phyloP scores from a whole-genome alignment of 495 filamentous ascomycete species.

The Xylaria nigripes region DNA sequence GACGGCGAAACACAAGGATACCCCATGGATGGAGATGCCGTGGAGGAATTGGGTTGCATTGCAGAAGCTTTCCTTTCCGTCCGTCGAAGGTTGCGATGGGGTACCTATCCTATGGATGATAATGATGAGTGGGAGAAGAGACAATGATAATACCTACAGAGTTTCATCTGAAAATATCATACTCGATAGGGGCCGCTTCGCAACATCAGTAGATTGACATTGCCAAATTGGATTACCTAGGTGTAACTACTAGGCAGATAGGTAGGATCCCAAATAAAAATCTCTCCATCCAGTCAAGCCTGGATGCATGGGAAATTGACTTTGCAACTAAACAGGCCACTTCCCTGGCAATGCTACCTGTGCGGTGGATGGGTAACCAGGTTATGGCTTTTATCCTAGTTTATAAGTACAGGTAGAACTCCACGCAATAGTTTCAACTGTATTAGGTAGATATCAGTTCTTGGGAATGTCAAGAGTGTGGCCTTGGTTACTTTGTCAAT shows the following conservation, averaged over 20 bases:
- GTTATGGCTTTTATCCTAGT: no score
- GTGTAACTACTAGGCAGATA: not conserved
- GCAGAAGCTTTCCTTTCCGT: conserved; percentile 7
- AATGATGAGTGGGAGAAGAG: conserved; percentile 6
- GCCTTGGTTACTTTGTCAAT: not conserved
- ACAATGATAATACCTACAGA: not conserved
- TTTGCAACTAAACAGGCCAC: no score
- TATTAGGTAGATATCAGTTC: no score
- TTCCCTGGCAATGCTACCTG: no score
- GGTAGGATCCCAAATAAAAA: not conserved
- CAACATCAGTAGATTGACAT: not conserved
- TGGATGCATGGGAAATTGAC: no score
- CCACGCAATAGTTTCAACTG: no score
- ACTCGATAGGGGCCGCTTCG: not conserved
- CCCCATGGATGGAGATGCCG: conserved; percentile 6
- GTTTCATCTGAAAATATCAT: not conserved
- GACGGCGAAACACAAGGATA: not conserved
- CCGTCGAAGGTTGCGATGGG: conserved; percentile 2
- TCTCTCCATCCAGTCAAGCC: no score
- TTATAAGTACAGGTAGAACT: no score
- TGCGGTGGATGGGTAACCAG: no score
- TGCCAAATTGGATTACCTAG: not conserved
- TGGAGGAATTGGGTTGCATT: conserved; percentile 4
- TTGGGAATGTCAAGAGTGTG: no score
- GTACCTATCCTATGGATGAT: not conserved